Evolutionary conservation across 768 basidiomycete species (phyloP).

Genomic region (Cystobasidium ongulense): DNA sequence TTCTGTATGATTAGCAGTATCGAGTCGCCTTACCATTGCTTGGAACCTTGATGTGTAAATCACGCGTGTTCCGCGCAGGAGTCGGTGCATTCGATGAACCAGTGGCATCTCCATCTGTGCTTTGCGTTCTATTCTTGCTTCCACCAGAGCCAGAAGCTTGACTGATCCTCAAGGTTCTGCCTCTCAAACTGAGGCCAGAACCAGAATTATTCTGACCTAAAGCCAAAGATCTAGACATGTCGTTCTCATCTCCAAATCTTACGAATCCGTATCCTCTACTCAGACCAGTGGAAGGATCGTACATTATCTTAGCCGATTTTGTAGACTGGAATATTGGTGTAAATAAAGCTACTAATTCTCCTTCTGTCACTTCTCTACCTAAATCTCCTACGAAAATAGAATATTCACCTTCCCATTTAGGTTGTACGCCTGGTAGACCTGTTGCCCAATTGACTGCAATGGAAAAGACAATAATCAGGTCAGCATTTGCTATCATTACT

Average conservation of each 20-base stretch:
- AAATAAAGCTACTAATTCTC: constrained; percentile 72
- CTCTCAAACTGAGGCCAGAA: constrained; percentile 37
- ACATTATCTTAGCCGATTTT: constrained; percentile 61
- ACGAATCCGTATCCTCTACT: constrained; percentile 90
- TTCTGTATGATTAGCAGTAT: too few species aligned
- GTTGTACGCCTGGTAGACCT: constrained; percentile 40
- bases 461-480: constrained; percentile 20
- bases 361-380: constrained; percentile 84
- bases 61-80: neutral
- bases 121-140: constrained; percentile 28
- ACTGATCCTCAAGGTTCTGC: constrained; percentile 39
- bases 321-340: constrained; percentile 82
- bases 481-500: too few species aligned
- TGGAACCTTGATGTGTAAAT: constrained; percentile 25
- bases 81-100: too few species aligned
- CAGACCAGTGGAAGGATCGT: constrained; percentile 85
- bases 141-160: constrained; percentile 37
- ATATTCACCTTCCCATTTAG: constrained; percentile 54
- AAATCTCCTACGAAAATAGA: constrained; percentile 92
- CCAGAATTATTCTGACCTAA: constrained; percentile 56
- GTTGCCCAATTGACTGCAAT: constrained; percentile 42
- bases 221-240: constrained; percentile 71
- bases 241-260: constrained; percentile 76
- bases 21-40: neutral
- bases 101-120: neutral